These are phyloP conservation scores for Plantago coronopus DNA, from an alignment of 305 asterid species.

Conservation along the genomic window DNA sequence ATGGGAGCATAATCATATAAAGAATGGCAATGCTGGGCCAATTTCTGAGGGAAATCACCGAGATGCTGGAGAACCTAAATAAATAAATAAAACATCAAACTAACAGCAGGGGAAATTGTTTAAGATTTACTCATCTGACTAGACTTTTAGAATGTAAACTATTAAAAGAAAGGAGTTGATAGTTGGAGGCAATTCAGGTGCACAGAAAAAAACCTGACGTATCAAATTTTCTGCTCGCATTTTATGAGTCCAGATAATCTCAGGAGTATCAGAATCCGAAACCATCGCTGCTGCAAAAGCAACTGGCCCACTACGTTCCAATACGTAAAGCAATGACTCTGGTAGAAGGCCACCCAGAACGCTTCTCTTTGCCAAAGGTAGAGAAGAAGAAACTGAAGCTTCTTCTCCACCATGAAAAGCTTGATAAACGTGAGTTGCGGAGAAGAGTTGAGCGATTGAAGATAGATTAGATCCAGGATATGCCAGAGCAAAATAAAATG, in stretches of 20 bases:
- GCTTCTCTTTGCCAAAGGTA: slow-evolving; percentile 96
- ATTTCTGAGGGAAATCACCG: slow-evolving; percentile 94
- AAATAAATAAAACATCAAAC: slow-evolving; percentile 29
- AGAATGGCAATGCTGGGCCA: slow-evolving; percentile 93
- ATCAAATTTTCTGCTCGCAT: slow-evolving; percentile 96
- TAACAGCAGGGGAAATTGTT: slow-evolving; percentile 10
- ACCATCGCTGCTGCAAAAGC: slow-evolving; percentile 98
- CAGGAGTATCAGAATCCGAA: slow-evolving; percentile 99
- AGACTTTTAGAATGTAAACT: no score
- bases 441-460: slow-evolving; percentile 86
- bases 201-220: slow-evolving; percentile 59
- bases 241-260: slow-evolving; percentile 99
- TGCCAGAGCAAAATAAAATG: slow-evolving; percentile 89
- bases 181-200: slow-evolving; percentile 5
- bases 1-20: slow-evolving; percentile 97
- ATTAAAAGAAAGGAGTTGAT: neutral
- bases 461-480: slow-evolving; percentile 99
- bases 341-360: slow-evolving; percentile 98
- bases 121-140: no score
- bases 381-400: slow-evolving; percentile 92
- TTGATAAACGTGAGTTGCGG: slow-evolving; percentile 89
- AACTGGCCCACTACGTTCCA: slow-evolving; percentile 93
- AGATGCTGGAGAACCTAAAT: slow-evolving; percentile 96
- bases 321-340: slow-evolving; percentile 92
- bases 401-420: slow-evolving; percentile 99